Evolutionary conservation across 257 asterid genomes (phyloP).

Genomic region (Solanum dulcamara): DNA sequence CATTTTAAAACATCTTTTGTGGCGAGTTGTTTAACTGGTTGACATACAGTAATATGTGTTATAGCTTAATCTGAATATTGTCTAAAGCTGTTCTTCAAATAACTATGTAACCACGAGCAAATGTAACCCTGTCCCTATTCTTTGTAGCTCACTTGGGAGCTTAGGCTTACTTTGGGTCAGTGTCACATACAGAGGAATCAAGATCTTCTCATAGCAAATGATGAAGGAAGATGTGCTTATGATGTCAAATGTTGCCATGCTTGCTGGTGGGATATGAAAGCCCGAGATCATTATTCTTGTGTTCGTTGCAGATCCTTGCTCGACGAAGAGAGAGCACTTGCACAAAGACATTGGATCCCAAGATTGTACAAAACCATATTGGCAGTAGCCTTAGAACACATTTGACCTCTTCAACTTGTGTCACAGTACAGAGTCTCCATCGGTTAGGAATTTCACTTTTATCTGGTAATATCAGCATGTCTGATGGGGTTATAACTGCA

Average conservation of each 20-base stretch:
- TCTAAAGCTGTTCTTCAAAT: not conserved
- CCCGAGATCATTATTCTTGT: slow-evolving; percentile 39
- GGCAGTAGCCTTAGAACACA: slow-evolving; percentile 64
- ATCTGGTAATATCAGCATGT: slow-evolving; percentile 24
- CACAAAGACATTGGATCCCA: slow-evolving; percentile 57
- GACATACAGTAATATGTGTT: not conserved
- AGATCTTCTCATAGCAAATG: slow-evolving; percentile 54
- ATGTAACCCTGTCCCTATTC: slow-evolving; percentile 59
- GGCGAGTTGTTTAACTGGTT: not conserved
- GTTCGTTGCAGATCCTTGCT: slow-evolving; percentile 80
- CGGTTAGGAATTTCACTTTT: slow-evolving; percentile 46
- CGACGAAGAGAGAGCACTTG: slow-evolving; percentile 82
- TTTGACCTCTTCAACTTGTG: slow-evolving; percentile 85
- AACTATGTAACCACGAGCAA: not conserved
- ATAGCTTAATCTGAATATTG: not conserved
- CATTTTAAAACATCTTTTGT: not conserved
- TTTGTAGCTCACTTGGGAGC: slow-evolving; percentile 50
- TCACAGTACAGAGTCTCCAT: slow-evolving; percentile 61
- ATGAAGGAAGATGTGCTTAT: slow-evolving; percentile 69
- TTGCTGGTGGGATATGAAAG: slow-evolving; percentile 66
- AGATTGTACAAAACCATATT: slow-evolving; percentile 74
- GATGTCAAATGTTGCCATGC: slow-evolving; percentile 73
- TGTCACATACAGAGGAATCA: slow-evolving; percentile 49
- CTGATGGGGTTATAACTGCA: slow-evolving; percentile 45
- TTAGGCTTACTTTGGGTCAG: slow-evolving; percentile 38